A percentile compares a stretch with the other conserved stretches of the same genome.
These are phyloP conservation scores for Cornus florida DNA, from an alignment of 148 eudicot species.

Conservation along the genomic window DNA sequence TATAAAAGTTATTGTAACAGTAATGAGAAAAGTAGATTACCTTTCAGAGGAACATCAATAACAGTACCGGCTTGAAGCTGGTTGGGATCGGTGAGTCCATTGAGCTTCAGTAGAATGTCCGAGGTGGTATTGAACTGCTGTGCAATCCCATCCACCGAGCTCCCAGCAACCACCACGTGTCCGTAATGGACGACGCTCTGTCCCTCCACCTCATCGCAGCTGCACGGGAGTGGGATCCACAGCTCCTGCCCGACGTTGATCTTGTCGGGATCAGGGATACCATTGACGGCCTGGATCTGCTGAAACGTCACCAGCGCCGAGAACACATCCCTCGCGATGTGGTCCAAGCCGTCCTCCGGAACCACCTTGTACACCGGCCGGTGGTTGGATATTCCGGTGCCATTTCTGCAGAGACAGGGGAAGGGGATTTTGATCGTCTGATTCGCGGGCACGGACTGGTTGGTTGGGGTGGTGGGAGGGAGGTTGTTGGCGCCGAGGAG, in stretches of 20 bases:
- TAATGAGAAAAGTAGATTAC: conserved; percentile 21
- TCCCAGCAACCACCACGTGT: conserved; percentile 44
- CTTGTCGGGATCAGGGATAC: conserved; percentile 29
- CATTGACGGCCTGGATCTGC: conserved; percentile 53
- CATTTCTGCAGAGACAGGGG: conserved; percentile 65
- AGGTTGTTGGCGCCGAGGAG: conserved; percentile 64
- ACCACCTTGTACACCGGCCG: conserved; percentile 57
- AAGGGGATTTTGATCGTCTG: conserved; percentile 55
- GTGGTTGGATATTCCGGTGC: conserved; percentile 45
- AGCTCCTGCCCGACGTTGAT: conserved; percentile 49
- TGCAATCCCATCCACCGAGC: conserved; percentile 52
- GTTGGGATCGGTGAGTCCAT: conserved; percentile 42
- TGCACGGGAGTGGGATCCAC: conserved; percentile 86
- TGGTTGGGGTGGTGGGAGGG: conserved; percentile 36
- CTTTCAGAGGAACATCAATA: conserved; percentile 86
- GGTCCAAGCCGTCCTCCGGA: conserved; percentile 44
- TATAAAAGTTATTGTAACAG: too few relatives aligned
- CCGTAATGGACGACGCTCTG: conserved; percentile 70
- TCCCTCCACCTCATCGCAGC: conserved; percentile 82
- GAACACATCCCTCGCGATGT: conserved; percentile 56
- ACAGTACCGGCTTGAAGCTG: conserved; percentile 54
- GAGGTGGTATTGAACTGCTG: conserved; percentile 35
- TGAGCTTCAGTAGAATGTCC: conserved; percentile 43
- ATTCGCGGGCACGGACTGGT: conserved; percentile 16
- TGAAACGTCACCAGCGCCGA: conserved; percentile 44